phyloP scores from a whole-genome alignment of 345 rosid genomes.

The Lenwebbia sp. region DNA sequence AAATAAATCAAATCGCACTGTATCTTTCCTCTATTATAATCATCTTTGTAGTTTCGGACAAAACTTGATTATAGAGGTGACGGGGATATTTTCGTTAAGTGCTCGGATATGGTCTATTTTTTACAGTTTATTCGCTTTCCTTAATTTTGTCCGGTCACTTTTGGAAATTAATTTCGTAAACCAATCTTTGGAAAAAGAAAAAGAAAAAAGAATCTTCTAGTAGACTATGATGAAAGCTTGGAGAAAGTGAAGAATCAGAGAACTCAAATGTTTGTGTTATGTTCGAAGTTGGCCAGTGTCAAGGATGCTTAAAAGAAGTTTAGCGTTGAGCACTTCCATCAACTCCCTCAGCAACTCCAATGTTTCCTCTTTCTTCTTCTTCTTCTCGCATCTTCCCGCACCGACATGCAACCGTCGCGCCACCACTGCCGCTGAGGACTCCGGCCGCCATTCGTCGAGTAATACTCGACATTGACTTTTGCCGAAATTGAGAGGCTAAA shows the following conservation, averaged over 20 bases:
- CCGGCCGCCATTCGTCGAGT: too few relatives aligned
- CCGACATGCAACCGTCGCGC: too few relatives aligned
- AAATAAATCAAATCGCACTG: not conserved
- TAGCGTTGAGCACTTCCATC: not conserved
- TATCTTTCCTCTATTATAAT: too few relatives aligned
- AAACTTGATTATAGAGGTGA: not conserved
- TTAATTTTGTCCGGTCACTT: not conserved
- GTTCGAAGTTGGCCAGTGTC: not conserved
- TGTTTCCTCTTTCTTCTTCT: not conserved
- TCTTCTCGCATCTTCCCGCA: not conserved
- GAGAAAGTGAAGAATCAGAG: not conserved
- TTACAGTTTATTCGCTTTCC: not conserved
- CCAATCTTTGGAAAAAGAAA: not conserved
- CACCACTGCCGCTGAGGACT: too few relatives aligned
- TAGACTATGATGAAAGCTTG: not conserved
- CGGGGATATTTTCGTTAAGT: not conserved
- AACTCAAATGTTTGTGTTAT: not conserved
- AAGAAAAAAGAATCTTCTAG: not conserved
- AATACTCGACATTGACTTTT: too few relatives aligned
- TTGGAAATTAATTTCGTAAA: not conserved
- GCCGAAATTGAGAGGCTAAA: too few relatives aligned
- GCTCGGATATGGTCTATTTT: not conserved
- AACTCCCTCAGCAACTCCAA: not conserved
- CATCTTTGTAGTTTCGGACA: not conserved
- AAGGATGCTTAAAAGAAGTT: not conserved